Evolutionary conservation across 2,329 filamentous ascomycete species (phyloP), one percentile per base, ranked within the genome.

Genomic region (Emericellopsis cladophorae): DNA sequence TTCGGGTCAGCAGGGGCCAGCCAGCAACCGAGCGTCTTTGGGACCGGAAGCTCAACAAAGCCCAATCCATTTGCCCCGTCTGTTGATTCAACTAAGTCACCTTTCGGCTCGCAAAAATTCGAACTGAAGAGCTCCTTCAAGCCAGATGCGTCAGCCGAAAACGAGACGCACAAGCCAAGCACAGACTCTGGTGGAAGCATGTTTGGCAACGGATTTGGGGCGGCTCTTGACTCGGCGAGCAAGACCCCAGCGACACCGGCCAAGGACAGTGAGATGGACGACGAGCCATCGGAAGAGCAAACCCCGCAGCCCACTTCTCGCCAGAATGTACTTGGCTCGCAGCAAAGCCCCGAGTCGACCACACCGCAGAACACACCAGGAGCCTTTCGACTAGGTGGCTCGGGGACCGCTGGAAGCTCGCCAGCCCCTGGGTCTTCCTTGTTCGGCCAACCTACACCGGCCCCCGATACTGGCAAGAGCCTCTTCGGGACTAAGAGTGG

Each of bases 91-190:
- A 16, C 34, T 4, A 22, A 16, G 7, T 21, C n/a, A 7, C 23
- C 36, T 23, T 71, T 75, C 51, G 68, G 66, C 22, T 67, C 67
- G n/a, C 59, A 64, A 14, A 70, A 74, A 1, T 86, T 86, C 60
- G 81, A 82, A 49, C 64, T 86, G 14, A 71, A 72, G 32, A 79
- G 76, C 24, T 79, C 74, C 2, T 87, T 86, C 61, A 76, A 79
- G 51, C 67, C 70, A 8, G 80, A 84, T 47, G 69, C 73, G 6
- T 67, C 69, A 36, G 67, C 73, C 1, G 77, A 76, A 43, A 71
- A 82, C 21, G 75, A 81, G 43, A 59, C 68, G 31, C 66, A 71
- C 8, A 73, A 72, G 45, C 61, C 70, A 14, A 54, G 57, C 18
- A 56, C 57, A n/a, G 29, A 50, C 10, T 40, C 49, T n/a, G 64